These are phyloP conservation scores for Boletus fagicola DNA, from an alignment of 768 basidiomycete genomes.

Conservation along the genomic window DNA sequence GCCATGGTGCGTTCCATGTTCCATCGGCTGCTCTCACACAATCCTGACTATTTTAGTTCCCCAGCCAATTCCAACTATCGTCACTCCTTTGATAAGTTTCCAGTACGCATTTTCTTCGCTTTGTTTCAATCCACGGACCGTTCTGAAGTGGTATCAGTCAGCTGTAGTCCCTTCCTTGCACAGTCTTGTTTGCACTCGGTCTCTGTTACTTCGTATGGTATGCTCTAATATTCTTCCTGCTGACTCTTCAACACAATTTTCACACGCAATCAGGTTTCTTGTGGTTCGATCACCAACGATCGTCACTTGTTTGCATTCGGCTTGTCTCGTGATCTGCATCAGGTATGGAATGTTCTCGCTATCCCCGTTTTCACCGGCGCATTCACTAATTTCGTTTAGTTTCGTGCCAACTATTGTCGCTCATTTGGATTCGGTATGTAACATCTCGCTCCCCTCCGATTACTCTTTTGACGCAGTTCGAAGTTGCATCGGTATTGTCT, in stretches of 20 bases:
- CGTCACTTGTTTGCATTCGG: neutral
- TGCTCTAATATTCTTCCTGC: neutral
- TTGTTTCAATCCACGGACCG: neutral
- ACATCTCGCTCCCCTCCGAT: neutral
- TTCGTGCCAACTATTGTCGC: neutral
- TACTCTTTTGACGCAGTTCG: neutral
- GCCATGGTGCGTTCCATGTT: neutral
- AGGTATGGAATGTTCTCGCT: neutral
- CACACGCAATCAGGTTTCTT: neutral
- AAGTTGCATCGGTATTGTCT: slow-evolving; percentile 11
- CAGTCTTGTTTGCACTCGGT: neutral
- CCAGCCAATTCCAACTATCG: slow-evolving; percentile 13
- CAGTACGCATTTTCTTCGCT: neutral
- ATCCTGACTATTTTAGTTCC: neutral
- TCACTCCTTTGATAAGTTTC: slow-evolving; percentile 12
- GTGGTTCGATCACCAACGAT: neutral
- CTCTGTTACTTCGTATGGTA: slow-evolving; percentile 6
- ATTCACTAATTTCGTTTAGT: neutral
- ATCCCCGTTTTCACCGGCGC: too few relatives aligned
- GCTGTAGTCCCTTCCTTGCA: neutral
- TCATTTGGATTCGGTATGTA: slow-evolving; percentile 1
- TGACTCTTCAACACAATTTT: neutral
- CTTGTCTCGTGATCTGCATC: neutral
- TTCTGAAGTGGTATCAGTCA: neutral
- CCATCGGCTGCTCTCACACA: neutral